phyloP scores from a whole-genome alignment of 148 eudicot species.

The Agrostemma githago region DNA sequence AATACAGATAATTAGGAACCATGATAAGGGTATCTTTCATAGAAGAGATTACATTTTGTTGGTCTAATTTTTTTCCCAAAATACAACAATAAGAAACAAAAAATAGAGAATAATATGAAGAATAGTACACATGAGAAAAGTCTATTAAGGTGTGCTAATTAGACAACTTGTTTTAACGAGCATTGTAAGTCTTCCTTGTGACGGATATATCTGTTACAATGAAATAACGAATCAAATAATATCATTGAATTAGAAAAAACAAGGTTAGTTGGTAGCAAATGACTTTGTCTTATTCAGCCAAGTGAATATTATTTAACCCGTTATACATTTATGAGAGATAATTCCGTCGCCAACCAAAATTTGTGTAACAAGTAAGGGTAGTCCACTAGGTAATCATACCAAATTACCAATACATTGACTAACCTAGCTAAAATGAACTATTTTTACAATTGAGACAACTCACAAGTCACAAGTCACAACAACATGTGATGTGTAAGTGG shows the following conservation, averaged over 20 bases:
- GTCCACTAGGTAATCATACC: not conserved
- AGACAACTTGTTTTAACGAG: not conserved
- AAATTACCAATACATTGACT: not conserved
- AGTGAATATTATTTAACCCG: no score
- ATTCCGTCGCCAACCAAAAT: no score
- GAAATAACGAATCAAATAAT: no score
- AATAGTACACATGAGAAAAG: conserved; percentile 17
- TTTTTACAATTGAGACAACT: not conserved
- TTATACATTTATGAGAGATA: no score
- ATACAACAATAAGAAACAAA: not conserved
- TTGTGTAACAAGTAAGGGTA: no score
- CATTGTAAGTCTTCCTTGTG: not conserved
- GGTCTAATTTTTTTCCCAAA: not conserved
- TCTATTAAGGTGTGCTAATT: conserved; percentile 19
- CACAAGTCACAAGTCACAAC: not conserved
- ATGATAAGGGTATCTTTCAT: not conserved
- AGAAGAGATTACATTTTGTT: not conserved
- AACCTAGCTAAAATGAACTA: not conserved
- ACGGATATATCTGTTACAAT: no score
- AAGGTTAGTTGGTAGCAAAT: no score
- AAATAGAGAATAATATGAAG: not conserved
- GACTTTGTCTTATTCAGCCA: no score
- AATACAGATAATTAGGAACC: not conserved
- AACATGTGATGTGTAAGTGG: not conserved
- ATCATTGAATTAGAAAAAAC: no score